Conservation (phyloP, 306 rosid species). For the Malus orientalis region DNA sequence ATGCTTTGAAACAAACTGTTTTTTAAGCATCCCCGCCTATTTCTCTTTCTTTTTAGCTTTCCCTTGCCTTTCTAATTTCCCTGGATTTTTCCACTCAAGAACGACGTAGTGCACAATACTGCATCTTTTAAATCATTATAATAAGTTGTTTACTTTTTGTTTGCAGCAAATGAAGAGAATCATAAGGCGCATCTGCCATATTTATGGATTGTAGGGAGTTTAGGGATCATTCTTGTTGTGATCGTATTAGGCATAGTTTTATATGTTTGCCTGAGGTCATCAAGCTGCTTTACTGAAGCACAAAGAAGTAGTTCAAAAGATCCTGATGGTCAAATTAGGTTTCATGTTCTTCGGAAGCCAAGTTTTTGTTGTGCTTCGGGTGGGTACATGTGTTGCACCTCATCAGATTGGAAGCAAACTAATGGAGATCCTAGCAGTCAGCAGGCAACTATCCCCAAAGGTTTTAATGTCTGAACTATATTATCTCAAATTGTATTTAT, state of each 20-base stretch:
- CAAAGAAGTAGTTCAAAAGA: slow-evolving; percentile 49
- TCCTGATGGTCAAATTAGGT: slow-evolving; percentile 46
- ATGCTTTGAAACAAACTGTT: not conserved
- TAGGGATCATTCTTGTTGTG: slow-evolving; percentile 57
- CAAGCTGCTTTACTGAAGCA: slow-evolving; percentile 41
- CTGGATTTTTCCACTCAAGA: not conserved
- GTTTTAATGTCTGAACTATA: slow-evolving; percentile 32
- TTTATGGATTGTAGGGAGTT: slow-evolving; percentile 78
- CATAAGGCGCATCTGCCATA: slow-evolving; percentile 68
- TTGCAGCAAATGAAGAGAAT: slow-evolving; percentile 44
- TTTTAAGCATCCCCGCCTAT: not conserved
- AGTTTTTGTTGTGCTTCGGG: slow-evolving; percentile 89
- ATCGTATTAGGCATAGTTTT: slow-evolving; percentile 45
- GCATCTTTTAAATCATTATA: slow-evolving; percentile 5
- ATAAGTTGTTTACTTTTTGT: not conserved
- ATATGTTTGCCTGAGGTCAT: slow-evolving; percentile 54
- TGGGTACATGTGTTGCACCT: slow-evolving; percentile 61
- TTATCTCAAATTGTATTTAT: not conserved
- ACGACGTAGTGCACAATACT: not conserved
- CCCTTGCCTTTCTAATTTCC: not conserved
- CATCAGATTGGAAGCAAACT: slow-evolving; percentile 59
- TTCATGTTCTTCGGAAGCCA: slow-evolving; percentile 81
- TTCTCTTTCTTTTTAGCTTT: not conserved
- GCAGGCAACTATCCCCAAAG: slow-evolving; percentile 60
- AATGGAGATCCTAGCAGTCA: slow-evolving; percentile 52